Percentiles rank a stretch among this genome's conserved stretches.
Conservation (phyloP, 495 filamentous ascomycete genomes). For the Bryoglossum gracile region DNA sequence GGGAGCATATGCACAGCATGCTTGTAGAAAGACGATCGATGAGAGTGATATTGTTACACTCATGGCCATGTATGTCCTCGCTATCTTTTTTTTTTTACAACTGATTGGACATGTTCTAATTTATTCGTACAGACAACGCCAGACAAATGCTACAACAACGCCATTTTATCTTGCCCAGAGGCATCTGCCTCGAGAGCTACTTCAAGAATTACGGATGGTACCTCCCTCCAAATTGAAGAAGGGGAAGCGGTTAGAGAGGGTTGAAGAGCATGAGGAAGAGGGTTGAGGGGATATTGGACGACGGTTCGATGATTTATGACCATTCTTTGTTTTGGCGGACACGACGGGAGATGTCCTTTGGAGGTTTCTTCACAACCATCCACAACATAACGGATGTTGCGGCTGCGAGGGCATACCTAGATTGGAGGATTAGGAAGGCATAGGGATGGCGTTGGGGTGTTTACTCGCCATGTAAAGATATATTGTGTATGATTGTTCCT, state of each 20-base stretch:
- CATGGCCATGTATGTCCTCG: slow-evolving; percentile 59
- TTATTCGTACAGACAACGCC: slow-evolving; percentile 59
- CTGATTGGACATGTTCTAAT: neutral
- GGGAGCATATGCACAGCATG: slow-evolving; percentile 71
- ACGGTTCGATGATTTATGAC: slow-evolving; percentile 38
- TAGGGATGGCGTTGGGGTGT: slow-evolving; percentile 6
- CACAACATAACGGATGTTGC: slow-evolving; percentile 93
- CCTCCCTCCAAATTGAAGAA: slow-evolving; percentile 36
- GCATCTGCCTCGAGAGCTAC: slow-evolving; percentile 71
- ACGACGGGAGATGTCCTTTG: slow-evolving; percentile 61
- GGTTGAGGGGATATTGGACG: slow-evolving; percentile 10
- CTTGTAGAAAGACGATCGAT: slow-evolving; percentile 75
- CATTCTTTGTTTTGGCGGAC: slow-evolving; percentile 78
- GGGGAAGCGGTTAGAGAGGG: slow-evolving; percentile 28
- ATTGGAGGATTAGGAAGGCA: neutral
- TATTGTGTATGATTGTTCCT: slow-evolving; percentile 97
- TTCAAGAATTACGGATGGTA: slow-evolving; percentile 73
- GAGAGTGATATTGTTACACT: slow-evolving; percentile 75
- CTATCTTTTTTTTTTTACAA: slow-evolving; percentile 31
- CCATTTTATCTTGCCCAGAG: slow-evolving; percentile 77
- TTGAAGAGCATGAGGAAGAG: slow-evolving; percentile 32
- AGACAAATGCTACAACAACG: slow-evolving; percentile 62
- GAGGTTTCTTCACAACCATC: slow-evolving; percentile 81
- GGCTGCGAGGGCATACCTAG: slow-evolving; percentile 78
- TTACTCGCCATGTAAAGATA: slow-evolving; percentile 87